Evolutionary conservation across 2,329 filamentous ascomycete species (phyloP).

Genomic region (Trichoderma polysporum): DNA sequence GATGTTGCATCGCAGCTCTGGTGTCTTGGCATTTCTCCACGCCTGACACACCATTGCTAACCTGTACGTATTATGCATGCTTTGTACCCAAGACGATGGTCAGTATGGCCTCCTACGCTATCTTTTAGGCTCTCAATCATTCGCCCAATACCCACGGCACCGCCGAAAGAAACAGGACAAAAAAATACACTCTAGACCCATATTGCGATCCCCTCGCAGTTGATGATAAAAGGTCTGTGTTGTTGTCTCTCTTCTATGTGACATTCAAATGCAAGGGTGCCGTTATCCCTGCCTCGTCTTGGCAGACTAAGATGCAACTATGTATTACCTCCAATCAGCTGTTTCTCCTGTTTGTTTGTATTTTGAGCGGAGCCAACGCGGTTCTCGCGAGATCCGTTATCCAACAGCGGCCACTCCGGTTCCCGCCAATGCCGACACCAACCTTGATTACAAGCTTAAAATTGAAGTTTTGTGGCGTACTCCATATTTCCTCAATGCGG

Average conservation of each 20-base stretch:
- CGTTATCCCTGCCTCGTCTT: background rate
- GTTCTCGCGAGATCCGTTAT: background rate
- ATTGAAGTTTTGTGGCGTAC: background rate
- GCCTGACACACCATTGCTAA: background rate
- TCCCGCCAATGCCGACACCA: background rate
- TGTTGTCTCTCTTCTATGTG: too few relatives aligned
- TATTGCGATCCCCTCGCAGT: background rate
- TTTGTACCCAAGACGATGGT: background rate
- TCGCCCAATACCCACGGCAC: too few relatives aligned
- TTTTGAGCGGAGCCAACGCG: background rate
- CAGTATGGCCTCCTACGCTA: background rate
- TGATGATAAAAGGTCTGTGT: background rate
- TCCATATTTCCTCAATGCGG: background rate
- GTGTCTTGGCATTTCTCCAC: background rate
- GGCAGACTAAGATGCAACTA: background rate
- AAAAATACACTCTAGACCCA: background rate
- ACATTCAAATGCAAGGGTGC: background rate
- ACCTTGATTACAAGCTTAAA: conserved; percentile 14
- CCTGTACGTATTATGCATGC: background rate
- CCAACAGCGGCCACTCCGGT: background rate
- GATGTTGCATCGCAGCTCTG: background rate
- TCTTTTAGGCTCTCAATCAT: too few relatives aligned
- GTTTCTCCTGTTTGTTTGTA: background rate
- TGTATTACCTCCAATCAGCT: background rate
- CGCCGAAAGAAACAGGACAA: background rate